phyloP scores from a whole-genome alignment of 2,329 filamentous ascomycete species.

The Fusarium sp. region DNA sequence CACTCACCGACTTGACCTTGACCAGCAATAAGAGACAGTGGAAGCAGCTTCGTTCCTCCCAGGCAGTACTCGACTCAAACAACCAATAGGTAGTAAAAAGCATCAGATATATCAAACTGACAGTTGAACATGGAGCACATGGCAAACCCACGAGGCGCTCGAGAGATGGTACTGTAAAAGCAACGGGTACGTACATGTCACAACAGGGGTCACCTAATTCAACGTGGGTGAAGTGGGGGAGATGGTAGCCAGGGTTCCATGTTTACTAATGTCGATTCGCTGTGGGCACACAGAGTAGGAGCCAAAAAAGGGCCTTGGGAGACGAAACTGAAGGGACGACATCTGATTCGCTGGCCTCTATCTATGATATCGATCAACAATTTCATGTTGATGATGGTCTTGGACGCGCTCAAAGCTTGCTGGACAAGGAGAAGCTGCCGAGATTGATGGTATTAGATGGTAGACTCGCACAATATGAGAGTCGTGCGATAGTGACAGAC shows the following conservation, averaged over 20 bases:
- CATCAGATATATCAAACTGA: neutral
- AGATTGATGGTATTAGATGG: too few species aligned
- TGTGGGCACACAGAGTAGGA: conserved; percentile 5
- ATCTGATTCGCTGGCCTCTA: neutral
- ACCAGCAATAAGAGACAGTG: neutral
- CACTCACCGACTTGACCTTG: conserved; percentile 17
- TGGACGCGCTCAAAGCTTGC: neutral
- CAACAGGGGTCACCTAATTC: conserved; percentile 32
- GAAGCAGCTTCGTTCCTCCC: neutral
- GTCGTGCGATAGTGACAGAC: conserved; percentile 43
- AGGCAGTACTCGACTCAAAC: neutral
- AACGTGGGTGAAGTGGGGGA: conserved; percentile 5
- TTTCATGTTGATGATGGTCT: too few species aligned
- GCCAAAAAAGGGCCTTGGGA: conserved; percentile 14
- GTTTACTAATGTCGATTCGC: conserved; percentile 9
- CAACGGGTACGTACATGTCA: conserved; percentile 36
- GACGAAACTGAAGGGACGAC: conserved; percentile 1
- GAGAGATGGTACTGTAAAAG: conserved; percentile 13
- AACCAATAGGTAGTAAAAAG: neutral
- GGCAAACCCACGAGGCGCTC: conserved; percentile 9
- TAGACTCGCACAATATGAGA: conserved; percentile 31
- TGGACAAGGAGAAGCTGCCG: too few species aligned
- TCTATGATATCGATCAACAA: neutral
- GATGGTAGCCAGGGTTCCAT: conserved; percentile 8
- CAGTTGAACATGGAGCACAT: conserved; percentile 18